Evolutionary conservation across 2,329 filamentous ascomycete species (phyloP).

Genomic region (Diatrype stigma): DNA sequence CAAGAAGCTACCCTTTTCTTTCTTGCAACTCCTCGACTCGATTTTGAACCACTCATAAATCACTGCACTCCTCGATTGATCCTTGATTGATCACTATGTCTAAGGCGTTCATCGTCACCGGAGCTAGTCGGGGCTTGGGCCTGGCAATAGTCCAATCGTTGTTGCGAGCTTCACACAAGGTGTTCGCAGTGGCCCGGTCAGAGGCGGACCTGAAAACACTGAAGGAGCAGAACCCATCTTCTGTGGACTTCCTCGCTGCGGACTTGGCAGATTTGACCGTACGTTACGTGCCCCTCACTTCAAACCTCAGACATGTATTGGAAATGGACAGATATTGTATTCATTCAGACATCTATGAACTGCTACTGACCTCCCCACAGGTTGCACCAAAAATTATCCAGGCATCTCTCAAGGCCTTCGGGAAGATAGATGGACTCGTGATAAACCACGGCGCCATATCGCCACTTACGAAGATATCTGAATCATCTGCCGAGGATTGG

Average conservation of each 20-base stretch:
- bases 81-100: conserved; percentile 30
- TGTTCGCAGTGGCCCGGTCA: conserved; percentile 56
- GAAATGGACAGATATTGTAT: neutral
- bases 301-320: neutral
- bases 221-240: conserved; percentile 46
- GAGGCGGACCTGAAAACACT: conserved; percentile 44
- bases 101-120: conserved; percentile 68
- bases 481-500: conserved; percentile 71
- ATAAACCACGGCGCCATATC: conserved; percentile 82
- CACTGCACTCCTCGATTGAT: neutral
- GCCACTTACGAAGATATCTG: conserved; percentile 67
- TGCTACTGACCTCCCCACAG: conserved; percentile 25
- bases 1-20: no score
- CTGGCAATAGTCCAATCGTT: conserved; percentile 51
- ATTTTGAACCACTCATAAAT: neutral
- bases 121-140: conserved; percentile 60
- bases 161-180: conserved; percentile 50
- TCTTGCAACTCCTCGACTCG: no score
- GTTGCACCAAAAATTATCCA: conserved; percentile 60
- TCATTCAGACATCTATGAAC: neutral
- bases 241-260: conserved; percentile 52
- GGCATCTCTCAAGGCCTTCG: conserved; percentile 63
- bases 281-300: conserved; percentile 7
- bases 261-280: conserved; percentile 54
- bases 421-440: conserved; percentile 73